phyloP scores from a whole-genome alignment of 73 alveolate species.

The Blepharisma japonicum region DNA sequence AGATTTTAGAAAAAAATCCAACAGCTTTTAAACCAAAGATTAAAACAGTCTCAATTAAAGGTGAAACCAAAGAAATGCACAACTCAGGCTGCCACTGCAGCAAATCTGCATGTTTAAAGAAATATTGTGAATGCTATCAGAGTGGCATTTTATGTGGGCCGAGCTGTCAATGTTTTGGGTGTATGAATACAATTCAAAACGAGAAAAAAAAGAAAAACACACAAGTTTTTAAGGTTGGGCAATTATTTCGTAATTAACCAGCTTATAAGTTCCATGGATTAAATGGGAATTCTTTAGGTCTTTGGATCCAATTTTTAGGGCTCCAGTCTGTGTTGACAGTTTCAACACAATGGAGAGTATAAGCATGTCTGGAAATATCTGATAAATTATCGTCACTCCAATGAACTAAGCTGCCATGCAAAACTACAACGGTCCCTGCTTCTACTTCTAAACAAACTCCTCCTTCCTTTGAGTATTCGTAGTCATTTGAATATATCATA shows the following conservation, averaged over 20 bases:
- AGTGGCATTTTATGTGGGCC: slow-evolving; percentile 28
- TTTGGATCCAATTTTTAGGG: slow-evolving; percentile 65
- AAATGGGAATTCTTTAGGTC: slow-evolving; percentile 61
- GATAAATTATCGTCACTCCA: slow-evolving; percentile 62
- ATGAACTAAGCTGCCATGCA: slow-evolving; percentile 77
- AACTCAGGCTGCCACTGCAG: slow-evolving; percentile 25
- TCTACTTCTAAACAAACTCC: slow-evolving; percentile 69
- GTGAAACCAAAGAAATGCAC: slow-evolving; percentile 26
- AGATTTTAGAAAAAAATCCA: slow-evolving; percentile 52
- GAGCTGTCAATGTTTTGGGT: slow-evolving; percentile 25
- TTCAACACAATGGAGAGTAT: slow-evolving; percentile 74
- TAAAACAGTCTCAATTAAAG: slow-evolving; percentile 1
- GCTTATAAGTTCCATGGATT: slow-evolving; percentile 4
- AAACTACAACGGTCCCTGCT: slow-evolving; percentile 65
- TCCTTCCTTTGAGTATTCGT: slow-evolving; percentile 36
- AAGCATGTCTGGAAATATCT: slow-evolving; percentile 69
- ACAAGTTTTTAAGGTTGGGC: too few relatives aligned
- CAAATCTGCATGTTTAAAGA: slow-evolving; percentile 27
- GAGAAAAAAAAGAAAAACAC: too few relatives aligned
- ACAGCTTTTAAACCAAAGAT: slow-evolving; percentile 67
- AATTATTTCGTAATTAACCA: too few relatives aligned
- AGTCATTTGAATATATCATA: slow-evolving; percentile 30
- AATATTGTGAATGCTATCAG: slow-evolving; percentile 33
- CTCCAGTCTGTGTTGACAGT: slow-evolving; percentile 45
- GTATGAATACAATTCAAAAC: neutral